Evolutionary conservation across 495 filamentous ascomycete species (phyloP), one percentile per base, ranked within the genome.

Genomic region (Trichocladium uniseriatum): DNA sequence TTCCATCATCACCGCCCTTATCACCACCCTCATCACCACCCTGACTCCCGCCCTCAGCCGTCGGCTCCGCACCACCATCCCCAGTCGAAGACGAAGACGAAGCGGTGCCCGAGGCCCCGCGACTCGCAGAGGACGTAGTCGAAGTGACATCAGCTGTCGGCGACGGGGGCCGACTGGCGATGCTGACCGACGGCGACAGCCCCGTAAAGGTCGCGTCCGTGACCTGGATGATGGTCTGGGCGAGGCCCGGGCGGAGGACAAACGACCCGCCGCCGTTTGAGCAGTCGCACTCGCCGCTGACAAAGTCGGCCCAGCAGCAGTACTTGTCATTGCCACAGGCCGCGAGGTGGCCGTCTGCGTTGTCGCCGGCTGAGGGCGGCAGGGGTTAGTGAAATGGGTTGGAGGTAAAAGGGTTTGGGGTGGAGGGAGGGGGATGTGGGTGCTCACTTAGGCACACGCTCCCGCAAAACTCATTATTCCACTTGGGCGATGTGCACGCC

Each of bases 191-290:
- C 24, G 24, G 3, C 24, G 24, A 3, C 4, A 3, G 24, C 15
- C 52, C 54, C 15, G 45, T 53, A 20, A 49, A 53, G 9, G 38
- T 45, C 8, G 55, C 24, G 21, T 60, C 55, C 10, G 48, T 21
- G 16, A 59, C 52, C 11, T 57, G 59, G 13, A 68, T 58, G 31
- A 68, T 65, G 16, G 62, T 67, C 43, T 63, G 54, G 6, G 56
- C 52, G 6, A 52, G 6, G 2, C 61, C 61, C 2, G 41, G 40
- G 16, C 19, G 38, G 22, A 66, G 39, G 20, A 40, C 38, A 24
- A 67, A 58, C 7, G 53, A 51, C 2, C 55, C 54, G 14, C 37
- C 56, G 6, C 51, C 20, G 14, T 51, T 48, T 1, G 32, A 35
- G 43, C 66, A 69, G 43, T 50, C 48, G 45, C 66, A 69, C 10